Base-by-base conservation (phyloP, 2,329 filamentous ascomycete genomes). In the Colletotrichum tropicicola region DNA sequence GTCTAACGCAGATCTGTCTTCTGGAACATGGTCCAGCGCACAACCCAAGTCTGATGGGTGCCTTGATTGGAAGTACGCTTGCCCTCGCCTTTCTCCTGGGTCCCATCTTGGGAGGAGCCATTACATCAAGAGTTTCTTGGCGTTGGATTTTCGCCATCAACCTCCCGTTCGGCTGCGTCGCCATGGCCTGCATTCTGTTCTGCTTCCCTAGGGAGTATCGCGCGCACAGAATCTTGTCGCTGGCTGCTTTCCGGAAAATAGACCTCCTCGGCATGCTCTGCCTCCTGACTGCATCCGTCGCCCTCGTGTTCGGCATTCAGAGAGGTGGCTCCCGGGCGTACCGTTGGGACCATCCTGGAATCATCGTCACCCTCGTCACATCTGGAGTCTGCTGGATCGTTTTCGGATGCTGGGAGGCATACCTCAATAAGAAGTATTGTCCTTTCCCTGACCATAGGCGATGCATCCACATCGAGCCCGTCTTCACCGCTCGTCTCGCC, bases 81-180 rank as follows among this genome's bases (percentile, higher is more conserved):
- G 85, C 86, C 2, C 75, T 86, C 12, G 84, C 87, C 0, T 88
- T 88, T 68, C 81, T 89, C 4, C 77, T 89, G 1, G 87, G 87
- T 0, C 86, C 87, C 1, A 73, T 89, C 3, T 74, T 89, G 4
- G 87, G 87, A 5, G 87, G 87, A 2, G 76, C 82, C 3, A 84
- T 90, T 21, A 82, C 85, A 1, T 78, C 83, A n/a, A 74, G 80
- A 2, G 80, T 81, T 17, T 80, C 78, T 44, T 90, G 87, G 87
- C 79, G 84, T 53, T 87, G 86, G 79, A 80, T 89, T 39, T 89
- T 89, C 72, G 85, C 85, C 73, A 84, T 89, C 72, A 90, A 90
- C 86, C 78, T 86, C 21, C 85, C 85, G 0, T 81, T 83, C 67
- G 83, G 84, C 1, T 70, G 82, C 3, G 69, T 81, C 10, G 79